phyloP scores from a whole-genome alignment of 2,329 filamentous ascomycete species.

The Penicillium sp. region DNA sequence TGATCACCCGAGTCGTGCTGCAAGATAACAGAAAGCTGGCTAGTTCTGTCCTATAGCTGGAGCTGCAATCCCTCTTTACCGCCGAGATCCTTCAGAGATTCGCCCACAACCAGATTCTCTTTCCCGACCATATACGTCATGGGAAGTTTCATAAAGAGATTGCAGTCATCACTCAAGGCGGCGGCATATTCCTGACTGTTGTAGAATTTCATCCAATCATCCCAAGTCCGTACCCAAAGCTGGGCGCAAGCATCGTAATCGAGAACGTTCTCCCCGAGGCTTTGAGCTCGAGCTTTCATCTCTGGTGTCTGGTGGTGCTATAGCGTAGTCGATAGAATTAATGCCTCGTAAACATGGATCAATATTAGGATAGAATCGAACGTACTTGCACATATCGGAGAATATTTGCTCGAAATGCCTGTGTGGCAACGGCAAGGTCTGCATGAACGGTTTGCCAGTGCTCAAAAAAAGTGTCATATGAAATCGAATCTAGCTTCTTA shows the following conservation, averaged over 20 bases:
- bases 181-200: not conserved
- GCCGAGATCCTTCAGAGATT: not conserved
- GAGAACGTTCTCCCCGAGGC: not conserved
- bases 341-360: too few species aligned
- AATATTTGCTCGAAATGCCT: not conserved
- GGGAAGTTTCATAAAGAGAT: not conserved
- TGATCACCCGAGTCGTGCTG: too few species aligned
- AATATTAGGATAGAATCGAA: too few species aligned
- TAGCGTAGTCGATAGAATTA: not conserved
- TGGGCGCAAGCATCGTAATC: not conserved
- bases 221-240: not conserved
- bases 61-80: too few species aligned
- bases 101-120: not conserved
- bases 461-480: not conserved
- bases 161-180: not conserved
- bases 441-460: not conserved
- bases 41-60: too few species aligned
- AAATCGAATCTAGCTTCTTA: not conserved
- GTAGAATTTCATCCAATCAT: not conserved
- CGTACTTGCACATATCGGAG: not conserved
- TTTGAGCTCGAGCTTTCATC: not conserved
- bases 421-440: not conserved
- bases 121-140: not conserved
- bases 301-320: slow-evolving; percentile 1
- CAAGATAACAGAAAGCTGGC: too few species aligned